Evolutionary conservation across 2,329 filamentous ascomycete genomes (phyloP).

Genomic region (Phyllosticta capitalensis): DNA sequence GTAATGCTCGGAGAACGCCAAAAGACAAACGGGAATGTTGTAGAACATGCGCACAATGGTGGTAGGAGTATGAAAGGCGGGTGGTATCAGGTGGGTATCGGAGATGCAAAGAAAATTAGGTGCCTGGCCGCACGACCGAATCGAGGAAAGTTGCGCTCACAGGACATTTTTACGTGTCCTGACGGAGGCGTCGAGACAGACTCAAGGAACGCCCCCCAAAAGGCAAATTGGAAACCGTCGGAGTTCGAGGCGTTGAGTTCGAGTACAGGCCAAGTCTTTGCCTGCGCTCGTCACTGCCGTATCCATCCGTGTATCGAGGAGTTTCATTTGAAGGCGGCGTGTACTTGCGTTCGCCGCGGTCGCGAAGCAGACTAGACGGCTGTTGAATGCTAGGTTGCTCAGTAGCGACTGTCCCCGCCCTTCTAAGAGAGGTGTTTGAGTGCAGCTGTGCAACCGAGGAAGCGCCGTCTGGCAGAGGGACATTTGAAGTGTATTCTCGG

Average conservation of each 20-base stretch:
- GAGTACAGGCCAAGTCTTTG: constrained; percentile 4
- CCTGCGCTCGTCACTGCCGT: constrained; percentile 4
- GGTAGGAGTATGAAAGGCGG: not conserved
- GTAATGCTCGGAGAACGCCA: constrained; percentile 6
- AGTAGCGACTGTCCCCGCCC: constrained; percentile 2
- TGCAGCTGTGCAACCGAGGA: constrained; percentile 21
- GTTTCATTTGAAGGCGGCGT: not conserved
- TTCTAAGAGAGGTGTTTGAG: constrained; percentile 1
- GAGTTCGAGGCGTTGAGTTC: constrained; percentile 3
- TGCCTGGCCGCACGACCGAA: not conserved
- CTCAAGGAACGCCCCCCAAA: constrained; percentile 1
- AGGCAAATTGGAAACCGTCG: not conserved
- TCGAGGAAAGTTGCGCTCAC: too few relatives aligned
- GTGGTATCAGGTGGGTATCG: not conserved
- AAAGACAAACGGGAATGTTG: not conserved
- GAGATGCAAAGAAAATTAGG: not conserved
- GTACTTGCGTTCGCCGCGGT: constrained; percentile 5
- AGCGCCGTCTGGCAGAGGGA: constrained; percentile 26
- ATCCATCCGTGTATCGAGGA: not conserved
- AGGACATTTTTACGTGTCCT: constrained; percentile 1
- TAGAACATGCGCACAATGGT: not conserved
- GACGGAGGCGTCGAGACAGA: constrained; percentile 3
- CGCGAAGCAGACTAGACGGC: constrained; percentile 1
- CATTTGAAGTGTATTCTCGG: constrained; percentile 28
- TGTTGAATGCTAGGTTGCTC: not conserved